phyloP scores from a whole-genome alignment of 2,329 filamentous ascomycete species.

The Bipolaris bicolor region DNA sequence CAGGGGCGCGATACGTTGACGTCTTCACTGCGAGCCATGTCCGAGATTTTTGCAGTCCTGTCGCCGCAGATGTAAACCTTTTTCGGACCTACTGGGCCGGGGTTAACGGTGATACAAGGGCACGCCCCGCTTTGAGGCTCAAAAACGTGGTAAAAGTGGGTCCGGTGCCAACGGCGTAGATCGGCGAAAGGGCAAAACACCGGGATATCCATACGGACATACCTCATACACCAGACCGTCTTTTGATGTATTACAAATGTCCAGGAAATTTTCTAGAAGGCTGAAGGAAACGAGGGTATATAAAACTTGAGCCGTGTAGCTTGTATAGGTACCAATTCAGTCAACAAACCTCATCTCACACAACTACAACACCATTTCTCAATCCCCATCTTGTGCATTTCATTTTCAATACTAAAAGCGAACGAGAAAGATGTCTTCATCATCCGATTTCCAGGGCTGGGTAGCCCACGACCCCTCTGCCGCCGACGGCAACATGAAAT shows the following conservation, averaged over 20 bases:
- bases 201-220: slow-evolving; percentile 12
- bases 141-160: slow-evolving; percentile 24
- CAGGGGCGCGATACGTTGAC: slow-evolving; percentile 5
- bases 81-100: slow-evolving; percentile 8
- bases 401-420: background rate
- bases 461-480: slow-evolving; percentile 58
- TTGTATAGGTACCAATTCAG: background rate
- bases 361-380: background rate
- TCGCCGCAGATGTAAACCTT: slow-evolving; percentile 6
- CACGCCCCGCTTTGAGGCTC: slow-evolving; percentile 12
- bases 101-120: slow-evolving; percentile 9
- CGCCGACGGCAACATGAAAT: slow-evolving; percentile 61
- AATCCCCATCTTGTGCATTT: background rate
- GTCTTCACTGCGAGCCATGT: slow-evolving; percentile 13
- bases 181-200: slow-evolving; percentile 35
- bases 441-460: slow-evolving; percentile 61
- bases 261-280: slow-evolving; percentile 12
- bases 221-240: slow-evolving; percentile 11
- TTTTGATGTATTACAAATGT: slow-evolving; percentile 31
- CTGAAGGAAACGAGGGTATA: slow-evolving; percentile 1
- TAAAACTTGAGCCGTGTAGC: background rate
- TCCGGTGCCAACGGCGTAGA: slow-evolving; percentile 24
- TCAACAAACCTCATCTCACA: background rate
- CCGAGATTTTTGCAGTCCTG: slow-evolving; percentile 15
- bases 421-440: slow-evolving; percentile 28